Conservation (phyloP, 2,329 filamentous ascomycete genomes). For the Beauveria sp. region DNA sequence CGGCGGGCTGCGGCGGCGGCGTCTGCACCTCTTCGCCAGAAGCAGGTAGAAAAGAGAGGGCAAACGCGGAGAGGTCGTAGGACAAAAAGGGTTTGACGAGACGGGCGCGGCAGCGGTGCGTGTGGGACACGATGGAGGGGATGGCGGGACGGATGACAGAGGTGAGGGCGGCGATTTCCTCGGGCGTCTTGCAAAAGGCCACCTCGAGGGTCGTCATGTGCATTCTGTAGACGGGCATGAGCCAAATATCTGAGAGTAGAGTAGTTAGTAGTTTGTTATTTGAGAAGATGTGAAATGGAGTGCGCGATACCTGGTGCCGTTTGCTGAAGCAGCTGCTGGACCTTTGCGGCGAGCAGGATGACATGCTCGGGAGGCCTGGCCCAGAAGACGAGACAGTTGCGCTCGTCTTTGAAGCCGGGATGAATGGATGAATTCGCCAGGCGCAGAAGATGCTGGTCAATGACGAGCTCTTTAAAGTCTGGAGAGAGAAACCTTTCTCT, state of each 20-base stretch:
- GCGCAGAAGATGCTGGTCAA: slow-evolving; percentile 69
- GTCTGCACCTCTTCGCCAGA: slow-evolving; percentile 46
- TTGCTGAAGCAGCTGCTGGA: slow-evolving; percentile 60
- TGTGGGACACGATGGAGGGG: slow-evolving; percentile 56
- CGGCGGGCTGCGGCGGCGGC: slow-evolving; percentile 30
- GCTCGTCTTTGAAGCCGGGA: slow-evolving; percentile 63
- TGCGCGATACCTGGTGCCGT: slow-evolving; percentile 56
- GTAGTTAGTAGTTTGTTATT: neutral
- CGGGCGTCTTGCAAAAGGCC: slow-evolving; percentile 65
- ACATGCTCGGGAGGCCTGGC: slow-evolving; percentile 71
- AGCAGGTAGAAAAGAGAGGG: slow-evolving; percentile 79
- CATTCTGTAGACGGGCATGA: slow-evolving; percentile 71
- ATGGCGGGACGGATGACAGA: slow-evolving; percentile 48
- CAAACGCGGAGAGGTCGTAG: slow-evolving; percentile 78
- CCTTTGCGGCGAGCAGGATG: slow-evolving; percentile 53
- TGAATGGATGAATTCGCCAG: slow-evolving; percentile 57
- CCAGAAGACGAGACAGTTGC: slow-evolving; percentile 85
- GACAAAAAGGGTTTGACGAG: slow-evolving; percentile 77
- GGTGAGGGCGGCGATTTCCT: slow-evolving; percentile 60
- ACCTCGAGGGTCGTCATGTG: slow-evolving; percentile 84
- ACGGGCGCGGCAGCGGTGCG: slow-evolving; percentile 58
- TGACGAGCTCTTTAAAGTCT: slow-evolving; percentile 61
- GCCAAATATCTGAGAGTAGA: slow-evolving; percentile 59
- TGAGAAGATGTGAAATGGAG: too few relatives aligned
- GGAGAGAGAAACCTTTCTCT: slow-evolving; percentile 62